phyloP scores from a whole-genome alignment of 495 filamentous ascomycete genomes.

The Oleoguttula mirabilis region DNA sequence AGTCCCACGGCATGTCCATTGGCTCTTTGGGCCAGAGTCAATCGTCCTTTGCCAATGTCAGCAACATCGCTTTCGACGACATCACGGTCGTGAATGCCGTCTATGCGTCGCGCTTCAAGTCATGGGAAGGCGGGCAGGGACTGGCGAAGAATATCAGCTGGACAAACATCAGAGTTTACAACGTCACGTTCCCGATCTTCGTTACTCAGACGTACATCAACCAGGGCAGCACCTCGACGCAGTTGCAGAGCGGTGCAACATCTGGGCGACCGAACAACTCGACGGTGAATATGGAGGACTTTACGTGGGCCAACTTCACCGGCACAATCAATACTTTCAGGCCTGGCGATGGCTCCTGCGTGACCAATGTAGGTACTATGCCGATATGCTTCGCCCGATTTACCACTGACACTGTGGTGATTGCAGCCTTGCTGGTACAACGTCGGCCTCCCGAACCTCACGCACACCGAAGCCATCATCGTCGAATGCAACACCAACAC shows the following conservation, averaged over 20 bases:
- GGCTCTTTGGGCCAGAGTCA: slow-evolving; percentile 32
- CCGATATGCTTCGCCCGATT: no score
- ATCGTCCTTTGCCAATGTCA: slow-evolving; percentile 27
- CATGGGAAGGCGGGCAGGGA: slow-evolving; percentile 33
- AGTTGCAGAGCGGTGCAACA: slow-evolving; percentile 14
- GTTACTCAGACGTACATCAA: slow-evolving; percentile 35
- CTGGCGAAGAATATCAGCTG: slow-evolving; percentile 34
- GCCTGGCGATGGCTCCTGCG: slow-evolving; percentile 34
- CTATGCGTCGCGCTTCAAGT: slow-evolving; percentile 35
- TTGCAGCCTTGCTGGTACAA: slow-evolving; percentile 33
- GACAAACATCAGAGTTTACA: slow-evolving; percentile 34
- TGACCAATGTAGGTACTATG: slow-evolving; percentile 22
- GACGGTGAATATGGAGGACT: slow-evolving; percentile 30
- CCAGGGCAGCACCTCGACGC: slow-evolving; percentile 25
- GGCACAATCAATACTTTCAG: slow-evolving; percentile 32
- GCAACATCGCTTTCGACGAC: slow-evolving; percentile 32
- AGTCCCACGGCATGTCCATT: slow-evolving; percentile 35
- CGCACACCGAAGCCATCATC: slow-evolving; percentile 31
- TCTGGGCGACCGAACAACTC: slow-evolving; percentile 23
- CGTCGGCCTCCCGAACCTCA: slow-evolving; percentile 27
- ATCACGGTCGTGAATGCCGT: slow-evolving; percentile 32
- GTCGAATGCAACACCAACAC: slow-evolving; percentile 32
- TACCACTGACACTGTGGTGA: no score
- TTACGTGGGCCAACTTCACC: slow-evolving; percentile 33
- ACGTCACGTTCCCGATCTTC: slow-evolving; percentile 37